These are phyloP conservation scores for Bipolaris gigantea DNA, from an alignment of 2,329 filamentous ascomycete species.

Conservation along the genomic window DNA sequence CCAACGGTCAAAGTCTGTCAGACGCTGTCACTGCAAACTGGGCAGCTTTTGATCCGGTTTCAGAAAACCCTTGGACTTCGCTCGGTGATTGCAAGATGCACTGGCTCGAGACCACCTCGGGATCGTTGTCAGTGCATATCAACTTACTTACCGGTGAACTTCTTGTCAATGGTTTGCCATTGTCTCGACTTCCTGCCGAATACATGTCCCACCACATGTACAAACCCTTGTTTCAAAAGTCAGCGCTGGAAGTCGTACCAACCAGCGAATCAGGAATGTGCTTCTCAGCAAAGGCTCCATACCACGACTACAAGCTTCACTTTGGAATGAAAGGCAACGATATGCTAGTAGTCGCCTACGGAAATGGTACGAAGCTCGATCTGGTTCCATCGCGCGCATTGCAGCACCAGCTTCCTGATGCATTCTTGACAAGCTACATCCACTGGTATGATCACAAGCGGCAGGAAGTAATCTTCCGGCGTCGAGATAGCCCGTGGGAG, in stretches of 20 bases:
- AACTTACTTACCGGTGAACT: constrained; percentile 58
- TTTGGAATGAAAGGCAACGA: constrained; percentile 39
- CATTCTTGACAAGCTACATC: constrained; percentile 24
- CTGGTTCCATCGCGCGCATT: constrained; percentile 44
- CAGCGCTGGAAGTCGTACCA: constrained; percentile 51
- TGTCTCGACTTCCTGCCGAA: constrained; percentile 51
- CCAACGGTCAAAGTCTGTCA: constrained; percentile 12
- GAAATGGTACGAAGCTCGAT: constrained; percentile 15
- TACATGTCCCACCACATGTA: constrained; percentile 52
- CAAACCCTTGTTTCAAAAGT: constrained; percentile 47
- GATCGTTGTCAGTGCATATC: constrained; percentile 40
- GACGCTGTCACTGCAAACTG: constrained; percentile 22
- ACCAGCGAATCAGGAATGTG: constrained; percentile 45
- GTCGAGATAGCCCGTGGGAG: constrained; percentile 9
- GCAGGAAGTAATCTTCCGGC: constrained; percentile 17
- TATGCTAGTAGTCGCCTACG: constrained; percentile 28
- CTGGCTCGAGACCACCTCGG: constrained; percentile 37
- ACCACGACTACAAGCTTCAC: constrained; percentile 33
- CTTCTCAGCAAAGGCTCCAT: constrained; percentile 44
- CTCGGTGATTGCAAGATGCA: constrained; percentile 21
- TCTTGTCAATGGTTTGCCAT: constrained; percentile 55
- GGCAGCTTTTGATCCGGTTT: constrained; percentile 21
- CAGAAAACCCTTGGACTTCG: constrained; percentile 11
- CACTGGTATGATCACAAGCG: constrained; percentile 19
- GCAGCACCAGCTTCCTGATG: constrained; percentile 32